These are phyloP conservation scores for Clarkia xantiana DNA, from an alignment of 345 rosid species.

Conservation along the genomic window DNA sequence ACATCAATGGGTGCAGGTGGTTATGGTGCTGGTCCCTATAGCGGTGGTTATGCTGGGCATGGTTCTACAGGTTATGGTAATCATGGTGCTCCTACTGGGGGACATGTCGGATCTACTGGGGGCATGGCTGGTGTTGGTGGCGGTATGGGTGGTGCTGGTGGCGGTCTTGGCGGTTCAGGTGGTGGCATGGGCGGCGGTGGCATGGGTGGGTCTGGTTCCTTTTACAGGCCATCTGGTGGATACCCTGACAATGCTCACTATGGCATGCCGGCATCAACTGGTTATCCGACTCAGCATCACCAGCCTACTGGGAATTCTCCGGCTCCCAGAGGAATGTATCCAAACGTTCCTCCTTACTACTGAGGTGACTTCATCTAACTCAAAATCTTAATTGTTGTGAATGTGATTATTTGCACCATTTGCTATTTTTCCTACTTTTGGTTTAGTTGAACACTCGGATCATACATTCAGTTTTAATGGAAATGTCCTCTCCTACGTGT, in stretches of 20 bases:
- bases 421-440: no score
- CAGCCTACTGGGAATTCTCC: conserved; percentile 56
- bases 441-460: no score
- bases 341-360: conserved; percentile 54
- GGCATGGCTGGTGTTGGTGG: conserved; percentile 16
- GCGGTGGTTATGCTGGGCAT: conserved; percentile 27
- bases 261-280: conserved; percentile 35
- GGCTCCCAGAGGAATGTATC: conserved; percentile 63
- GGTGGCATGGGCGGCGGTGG: conserved; percentile 6
- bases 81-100: conserved; percentile 16
- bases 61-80: conserved; percentile 52
- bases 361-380: conserved; percentile 30
- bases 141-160: conserved; percentile 7
- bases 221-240: conserved; percentile 58
- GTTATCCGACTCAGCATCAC: conserved; percentile 50
- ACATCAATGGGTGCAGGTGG: conserved; percentile 36
- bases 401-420: no score
- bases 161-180: neutral
- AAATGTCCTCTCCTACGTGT: no score
- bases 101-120: conserved; percentile 9
- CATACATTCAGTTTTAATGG: no score
- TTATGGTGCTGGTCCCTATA: no score
- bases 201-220: conserved; percentile 18
- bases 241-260: conserved; percentile 55
- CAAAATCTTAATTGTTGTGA: no score